phyloP scores from a whole-genome alignment of 768 basidiomycete genomes.

The Naganishia kalamii region DNA sequence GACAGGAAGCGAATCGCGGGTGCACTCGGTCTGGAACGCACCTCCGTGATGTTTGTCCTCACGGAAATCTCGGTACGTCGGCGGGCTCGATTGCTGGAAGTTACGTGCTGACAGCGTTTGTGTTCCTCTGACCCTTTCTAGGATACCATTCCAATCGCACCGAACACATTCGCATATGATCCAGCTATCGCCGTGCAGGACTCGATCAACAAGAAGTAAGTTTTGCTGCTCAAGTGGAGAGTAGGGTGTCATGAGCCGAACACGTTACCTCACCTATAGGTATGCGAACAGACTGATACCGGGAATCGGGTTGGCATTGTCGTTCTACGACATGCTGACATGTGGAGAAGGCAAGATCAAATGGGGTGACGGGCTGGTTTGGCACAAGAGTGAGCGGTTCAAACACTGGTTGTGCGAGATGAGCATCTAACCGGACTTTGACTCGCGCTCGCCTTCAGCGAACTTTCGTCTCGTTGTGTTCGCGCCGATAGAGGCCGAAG shows the following conservation, averaged over 20 bases:
- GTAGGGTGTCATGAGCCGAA: background rate
- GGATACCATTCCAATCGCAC: constrained; percentile 5
- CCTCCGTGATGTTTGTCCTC: background rate
- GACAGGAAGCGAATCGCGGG: too few relatives aligned
- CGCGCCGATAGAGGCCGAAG: constrained; percentile 81
- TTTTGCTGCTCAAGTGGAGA: background rate
- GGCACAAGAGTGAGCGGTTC: constrained; percentile 72
- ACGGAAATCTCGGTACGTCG: constrained; percentile 2
- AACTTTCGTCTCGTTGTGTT: constrained; percentile 86
- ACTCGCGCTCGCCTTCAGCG: constrained; percentile 51
- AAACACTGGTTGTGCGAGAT: too few relatives aligned
- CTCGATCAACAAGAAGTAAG: constrained; percentile 77
- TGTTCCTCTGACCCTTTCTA: background rate
- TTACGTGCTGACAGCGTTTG: background rate
- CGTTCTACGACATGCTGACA: constrained; percentile 76
- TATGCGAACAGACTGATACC: constrained; percentile 78
- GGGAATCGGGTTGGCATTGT: constrained; percentile 84
- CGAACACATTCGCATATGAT: constrained; percentile 43
- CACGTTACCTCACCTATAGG: constrained; percentile 24
- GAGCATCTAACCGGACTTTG: background rate
- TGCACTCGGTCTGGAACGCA: background rate
- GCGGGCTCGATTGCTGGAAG: background rate
- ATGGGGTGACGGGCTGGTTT: constrained; percentile 88
- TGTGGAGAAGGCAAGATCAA: constrained; percentile 86
- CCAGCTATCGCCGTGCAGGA: constrained; percentile 71